phyloP scores from a whole-genome alignment of 2,329 filamentous ascomycete genomes.

The Aspergillus amoenus region DNA sequence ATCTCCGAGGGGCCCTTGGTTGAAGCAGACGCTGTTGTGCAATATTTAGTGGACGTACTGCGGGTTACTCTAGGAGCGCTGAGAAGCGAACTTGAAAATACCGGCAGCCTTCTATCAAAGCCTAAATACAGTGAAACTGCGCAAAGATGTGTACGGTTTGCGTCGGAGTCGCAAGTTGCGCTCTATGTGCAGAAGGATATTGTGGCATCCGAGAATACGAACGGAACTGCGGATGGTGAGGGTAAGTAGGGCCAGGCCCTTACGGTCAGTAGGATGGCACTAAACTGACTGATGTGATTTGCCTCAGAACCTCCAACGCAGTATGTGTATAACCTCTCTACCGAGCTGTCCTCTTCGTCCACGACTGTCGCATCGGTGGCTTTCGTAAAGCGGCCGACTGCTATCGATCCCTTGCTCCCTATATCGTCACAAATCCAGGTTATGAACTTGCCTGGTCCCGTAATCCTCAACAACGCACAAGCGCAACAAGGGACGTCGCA shows the following conservation, averaged over 20 bases:
- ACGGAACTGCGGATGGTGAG: conserved; percentile 37
- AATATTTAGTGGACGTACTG: conserved; percentile 70
- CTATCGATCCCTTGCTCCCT: conserved; percentile 79
- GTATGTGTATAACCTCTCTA: conserved; percentile 77
- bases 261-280: not conserved
- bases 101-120: conserved; percentile 79
- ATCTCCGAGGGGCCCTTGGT: conserved; percentile 40
- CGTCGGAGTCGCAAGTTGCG: conserved; percentile 79
- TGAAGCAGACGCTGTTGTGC: conserved; percentile 68
- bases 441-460: conserved; percentile 83
- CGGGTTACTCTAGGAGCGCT: conserved; percentile 73
- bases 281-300: not conserved
- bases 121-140: conserved; percentile 73
- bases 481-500: conserved; percentile 70
- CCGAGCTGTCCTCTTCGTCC: conserved; percentile 73
- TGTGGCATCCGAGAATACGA: conserved; percentile 53
- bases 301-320: conserved; percentile 30
- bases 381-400: conserved; percentile 83
- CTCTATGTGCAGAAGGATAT: conserved; percentile 86
- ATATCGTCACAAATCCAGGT: conserved; percentile 88
- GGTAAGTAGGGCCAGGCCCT: conserved; percentile 36
- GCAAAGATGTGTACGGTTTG: conserved; percentile 84
- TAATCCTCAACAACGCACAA: conserved; percentile 64
- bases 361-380: conserved; percentile 83
- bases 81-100: conserved; percentile 73